phyloP scores from a whole-genome alignment of 257 asterid species.

The Solanum verrucosum region DNA sequence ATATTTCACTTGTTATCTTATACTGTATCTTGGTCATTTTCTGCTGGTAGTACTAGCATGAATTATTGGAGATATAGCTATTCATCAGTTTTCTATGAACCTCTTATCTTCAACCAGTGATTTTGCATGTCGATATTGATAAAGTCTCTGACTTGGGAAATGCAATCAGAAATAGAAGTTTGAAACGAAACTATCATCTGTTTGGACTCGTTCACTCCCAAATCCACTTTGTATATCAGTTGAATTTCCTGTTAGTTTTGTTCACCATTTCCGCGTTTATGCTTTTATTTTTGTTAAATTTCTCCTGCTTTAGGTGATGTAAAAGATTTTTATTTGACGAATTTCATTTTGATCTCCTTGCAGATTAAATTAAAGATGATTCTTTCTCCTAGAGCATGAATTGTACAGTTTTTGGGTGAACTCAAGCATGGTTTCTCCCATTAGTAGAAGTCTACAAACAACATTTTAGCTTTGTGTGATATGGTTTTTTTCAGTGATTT shows the following conservation, averaged over 20 bases:
- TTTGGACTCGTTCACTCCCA: neutral
- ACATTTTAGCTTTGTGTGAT: neutral
- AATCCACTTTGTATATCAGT: neutral
- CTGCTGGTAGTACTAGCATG: neutral
- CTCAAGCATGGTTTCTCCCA: neutral
- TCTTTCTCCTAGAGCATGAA: neutral
- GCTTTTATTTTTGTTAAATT: neutral
- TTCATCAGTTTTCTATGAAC: neutral
- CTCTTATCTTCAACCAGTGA: neutral
- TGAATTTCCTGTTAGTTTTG: neutral
- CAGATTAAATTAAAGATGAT: neutral
- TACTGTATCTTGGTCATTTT: neutral
- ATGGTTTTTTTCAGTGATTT: neutral
- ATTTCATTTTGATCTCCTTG: neutral
- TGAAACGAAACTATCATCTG: neutral
- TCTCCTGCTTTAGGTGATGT: neutral
- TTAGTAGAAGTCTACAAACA: neutral
- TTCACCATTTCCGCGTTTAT: neutral
- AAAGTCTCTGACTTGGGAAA: neutral
- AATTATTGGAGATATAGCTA: neutral
- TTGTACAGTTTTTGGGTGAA: conserved; percentile 1
- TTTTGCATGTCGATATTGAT: neutral
- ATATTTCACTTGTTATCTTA: neutral
- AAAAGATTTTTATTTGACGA: neutral
- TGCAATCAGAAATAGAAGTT: neutral